Evolutionary conservation across 108 stramenopile species (phyloP), one percentile per base, ranked within the genome.

Genomic region (Cyclotella cryptica): DNA sequence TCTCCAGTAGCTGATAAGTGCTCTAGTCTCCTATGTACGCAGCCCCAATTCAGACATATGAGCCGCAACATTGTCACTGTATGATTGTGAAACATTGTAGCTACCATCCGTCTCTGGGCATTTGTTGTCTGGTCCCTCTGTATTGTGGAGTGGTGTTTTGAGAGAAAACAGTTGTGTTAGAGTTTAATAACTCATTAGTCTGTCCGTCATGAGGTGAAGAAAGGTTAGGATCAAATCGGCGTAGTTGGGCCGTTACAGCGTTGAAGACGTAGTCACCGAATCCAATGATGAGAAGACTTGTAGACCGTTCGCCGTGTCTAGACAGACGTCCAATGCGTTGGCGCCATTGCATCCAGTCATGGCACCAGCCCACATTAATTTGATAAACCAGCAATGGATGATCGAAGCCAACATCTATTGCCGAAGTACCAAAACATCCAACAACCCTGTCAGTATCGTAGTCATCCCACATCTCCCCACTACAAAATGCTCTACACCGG

Each of bases 251-350:
- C 1, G 19, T 4, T n/a, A 57, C 22, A 6, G 55, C n/a, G 24
- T 21, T 26, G 24, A 26, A 57, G 0, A 57, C 55, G 24, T 57
- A 57, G 24, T 57, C 55, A 57, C 24, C 3, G 24, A 57, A 57
- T 1, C 55, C 55, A 57, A 57, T 3, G 3, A 57, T 24, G 22
- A 57, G 12, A 24, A 24, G 5, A 24, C 24, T 5, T 4, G n/a
- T 21, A 24, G 55, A 57, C 19, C 2, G 4, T 24, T 57, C 22
- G 1, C 55, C 55, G 2, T 26, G 11, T 5, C 55, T 7, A 1
- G 55, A 57, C 24, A 24, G 55, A 24, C 55, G 55, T 22, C 55
- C 55, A 57, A 57, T 26, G 1, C 55, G 19, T 24, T 57, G 55
- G 1, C 21, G 55, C n/a, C n/a, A 24, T 22, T n/a, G 12, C 55